A percentile compares a stretch with the other conserved stretches of the same genome.
These are phyloP conservation scores for Cardamine occulta DNA, from an alignment of 345 rosid genomes.

Conservation along the genomic window DNA sequence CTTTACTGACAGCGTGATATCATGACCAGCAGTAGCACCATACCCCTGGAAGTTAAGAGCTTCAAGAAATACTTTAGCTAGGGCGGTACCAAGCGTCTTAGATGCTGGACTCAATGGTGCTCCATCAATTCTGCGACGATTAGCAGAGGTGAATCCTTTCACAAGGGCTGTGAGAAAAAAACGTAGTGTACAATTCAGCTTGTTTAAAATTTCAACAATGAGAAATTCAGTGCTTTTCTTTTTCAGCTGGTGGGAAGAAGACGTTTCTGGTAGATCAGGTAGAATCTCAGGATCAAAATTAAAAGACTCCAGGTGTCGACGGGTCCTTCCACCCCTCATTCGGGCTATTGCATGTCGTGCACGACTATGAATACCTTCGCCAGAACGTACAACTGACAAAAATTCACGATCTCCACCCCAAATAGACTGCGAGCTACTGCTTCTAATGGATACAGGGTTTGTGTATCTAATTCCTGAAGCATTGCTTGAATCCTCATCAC, in stretches of 20 bases:
- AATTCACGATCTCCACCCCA: slow-evolving; percentile 87
- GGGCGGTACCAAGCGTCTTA: slow-evolving; percentile 79
- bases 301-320: slow-evolving; percentile 79
- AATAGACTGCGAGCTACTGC: slow-evolving; percentile 67
- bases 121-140: slow-evolving; percentile 88
- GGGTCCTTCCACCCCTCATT: slow-evolving; percentile 84
- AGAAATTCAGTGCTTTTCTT: slow-evolving; percentile 81
- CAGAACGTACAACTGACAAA: slow-evolving; percentile 75
- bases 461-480: slow-evolving; percentile 71
- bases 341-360: slow-evolving; percentile 85
- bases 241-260: slow-evolving; percentile 65
- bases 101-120: slow-evolving; percentile 77
- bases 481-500: slow-evolving; percentile 70
- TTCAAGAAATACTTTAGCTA: slow-evolving; percentile 82
- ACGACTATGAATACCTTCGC: slow-evolving; percentile 80
- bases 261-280: slow-evolving; percentile 58
- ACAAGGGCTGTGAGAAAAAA: slow-evolving; percentile 85
- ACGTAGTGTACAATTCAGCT: slow-evolving; percentile 70
- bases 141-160: slow-evolving; percentile 85
- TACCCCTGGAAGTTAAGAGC: slow-evolving; percentile 83
- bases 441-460: slow-evolving; percentile 78
- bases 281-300: slow-evolving; percentile 69
- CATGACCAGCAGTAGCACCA: slow-evolving; percentile 63
- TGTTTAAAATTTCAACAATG: slow-evolving; percentile 68
- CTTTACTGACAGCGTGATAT: slow-evolving; percentile 69